Percentiles rank a stretch among this genome's conserved stretches.
Conservation (phyloP, 2,329 filamentous ascomycete genomes). For the Talaromyces pinophilus region DNA sequence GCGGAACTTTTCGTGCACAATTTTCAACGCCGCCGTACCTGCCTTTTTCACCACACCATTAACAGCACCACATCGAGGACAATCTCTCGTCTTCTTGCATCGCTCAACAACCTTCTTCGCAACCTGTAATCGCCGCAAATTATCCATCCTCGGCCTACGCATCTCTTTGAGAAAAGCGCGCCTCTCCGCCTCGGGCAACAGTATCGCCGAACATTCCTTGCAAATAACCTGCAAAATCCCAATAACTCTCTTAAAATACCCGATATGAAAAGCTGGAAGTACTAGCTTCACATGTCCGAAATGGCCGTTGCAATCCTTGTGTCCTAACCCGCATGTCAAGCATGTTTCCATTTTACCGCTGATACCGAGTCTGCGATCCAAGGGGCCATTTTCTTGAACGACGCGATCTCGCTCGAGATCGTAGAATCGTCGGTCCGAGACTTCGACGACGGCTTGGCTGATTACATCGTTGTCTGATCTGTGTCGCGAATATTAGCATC, state of each 20-base stretch:
- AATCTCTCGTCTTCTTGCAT: constrained; percentile 82
- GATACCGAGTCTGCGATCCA: constrained; percentile 85
- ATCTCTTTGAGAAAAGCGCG: constrained; percentile 76
- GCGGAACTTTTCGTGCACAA: constrained; percentile 89
- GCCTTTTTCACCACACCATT: constrained; percentile 94
- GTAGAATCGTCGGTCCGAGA: constrained; percentile 92
- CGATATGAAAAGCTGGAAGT: constrained; percentile 91
- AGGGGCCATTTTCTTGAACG: constrained; percentile 77
- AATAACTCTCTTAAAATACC: constrained; percentile 91
- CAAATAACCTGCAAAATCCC: constrained; percentile 92
- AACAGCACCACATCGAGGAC: constrained; percentile 75
- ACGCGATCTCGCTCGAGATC: constrained; percentile 78
- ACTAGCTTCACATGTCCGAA: constrained; percentile 92
- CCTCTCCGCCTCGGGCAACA: constrained; percentile 79
- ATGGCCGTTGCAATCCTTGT: constrained; percentile 88
- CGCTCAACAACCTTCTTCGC: constrained; percentile 86
- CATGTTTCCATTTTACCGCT: constrained; percentile 81
- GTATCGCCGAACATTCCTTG: constrained; percentile 84
- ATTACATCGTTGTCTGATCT: constrained; percentile 92
- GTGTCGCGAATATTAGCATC: constrained; percentile 11
- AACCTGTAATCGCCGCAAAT: constrained; percentile 77
- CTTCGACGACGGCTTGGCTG: constrained; percentile 90
- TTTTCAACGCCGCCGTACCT: constrained; percentile 77
- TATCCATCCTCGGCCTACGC: constrained; percentile 79
- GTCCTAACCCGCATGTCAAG: constrained; percentile 75